Conservation (phyloP, 1,284 basidiomycete genomes). For the Cutaneotrichosporon cutaneum region DNA sequence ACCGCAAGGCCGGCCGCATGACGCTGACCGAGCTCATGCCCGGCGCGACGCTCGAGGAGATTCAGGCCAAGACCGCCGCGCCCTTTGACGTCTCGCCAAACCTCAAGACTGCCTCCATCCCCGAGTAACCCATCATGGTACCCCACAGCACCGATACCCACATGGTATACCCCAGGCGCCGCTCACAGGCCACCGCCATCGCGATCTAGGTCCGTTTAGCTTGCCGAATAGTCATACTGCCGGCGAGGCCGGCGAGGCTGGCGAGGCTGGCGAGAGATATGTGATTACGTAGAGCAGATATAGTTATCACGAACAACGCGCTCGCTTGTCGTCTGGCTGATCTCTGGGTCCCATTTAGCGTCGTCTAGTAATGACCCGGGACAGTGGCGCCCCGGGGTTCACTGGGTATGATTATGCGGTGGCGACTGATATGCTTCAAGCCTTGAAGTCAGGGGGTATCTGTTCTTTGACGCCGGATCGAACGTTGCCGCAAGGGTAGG, state of each 20-base stretch:
- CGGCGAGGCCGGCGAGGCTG: too few species aligned
- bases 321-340: not conserved
- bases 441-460: too few species aligned
- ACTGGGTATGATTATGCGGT: too few species aligned
- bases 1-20: slow-evolving; percentile 68
- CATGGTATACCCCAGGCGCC: not conserved
- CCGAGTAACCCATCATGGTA: not conserved
- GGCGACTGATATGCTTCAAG: too few species aligned
- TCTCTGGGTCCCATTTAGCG: too few species aligned
- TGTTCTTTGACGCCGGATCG: too few species aligned
- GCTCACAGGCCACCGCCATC: not conserved
- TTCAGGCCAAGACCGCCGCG: slow-evolving; percentile 78
- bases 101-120: slow-evolving; percentile 8
- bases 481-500: too few species aligned
- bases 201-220: not conserved
- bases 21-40: slow-evolving; percentile 75
- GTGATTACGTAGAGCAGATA: not conserved
- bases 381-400: too few species aligned
- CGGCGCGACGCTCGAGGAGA: slow-evolving; percentile 76
- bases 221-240: not conserved
- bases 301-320: not conserved
- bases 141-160: not conserved
- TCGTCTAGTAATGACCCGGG: too few species aligned
- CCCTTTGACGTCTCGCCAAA: slow-evolving; percentile 60
- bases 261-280: not conserved